phyloP scores from a whole-genome alignment of 129 eudicot species.

The Helichrysum umbraculigerum region DNA sequence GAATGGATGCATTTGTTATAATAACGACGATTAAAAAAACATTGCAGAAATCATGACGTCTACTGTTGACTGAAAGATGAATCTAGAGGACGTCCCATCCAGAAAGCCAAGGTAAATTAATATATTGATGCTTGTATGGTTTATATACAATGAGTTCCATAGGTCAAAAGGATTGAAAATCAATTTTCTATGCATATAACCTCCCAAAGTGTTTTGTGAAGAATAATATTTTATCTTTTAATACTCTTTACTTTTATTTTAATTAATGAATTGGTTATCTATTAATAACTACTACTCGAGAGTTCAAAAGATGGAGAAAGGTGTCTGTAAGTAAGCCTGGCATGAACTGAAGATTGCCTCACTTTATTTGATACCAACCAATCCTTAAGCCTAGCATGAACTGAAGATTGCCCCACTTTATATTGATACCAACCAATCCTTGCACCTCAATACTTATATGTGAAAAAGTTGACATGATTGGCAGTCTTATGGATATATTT shows the following conservation, averaged over 20 bases:
- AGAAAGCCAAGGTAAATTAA: conserved; percentile 71
- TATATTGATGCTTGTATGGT: background rate
- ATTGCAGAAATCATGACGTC: conserved; percentile 80
- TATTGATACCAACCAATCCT: background rate
- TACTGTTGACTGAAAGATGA: conserved; percentile 83
- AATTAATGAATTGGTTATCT: no score
- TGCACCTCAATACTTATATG: background rate
- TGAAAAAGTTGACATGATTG: background rate
- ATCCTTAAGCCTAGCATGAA: background rate
- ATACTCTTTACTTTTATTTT: no score
- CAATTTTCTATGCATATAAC: background rate
- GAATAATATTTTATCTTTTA: background rate
- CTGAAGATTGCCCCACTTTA: background rate
- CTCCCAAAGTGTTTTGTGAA: background rate
- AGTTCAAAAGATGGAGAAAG: no score
- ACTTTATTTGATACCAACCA: no score
- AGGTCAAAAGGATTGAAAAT: background rate
- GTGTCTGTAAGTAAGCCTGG: no score
- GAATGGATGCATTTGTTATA: background rate
- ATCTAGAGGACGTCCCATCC: conserved; percentile 65
- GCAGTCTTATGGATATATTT: background rate
- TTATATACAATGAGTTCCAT: background rate
- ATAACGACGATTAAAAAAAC: conserved; percentile 12
- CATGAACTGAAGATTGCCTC: no score
- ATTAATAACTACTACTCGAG: no score